A percentile compares a stretch with the other conserved stretches of the same genome.
Evolutionary conservation across 2,329 filamentous ascomycete species (phyloP).

Genomic region (Sporothrix protearum): DNA sequence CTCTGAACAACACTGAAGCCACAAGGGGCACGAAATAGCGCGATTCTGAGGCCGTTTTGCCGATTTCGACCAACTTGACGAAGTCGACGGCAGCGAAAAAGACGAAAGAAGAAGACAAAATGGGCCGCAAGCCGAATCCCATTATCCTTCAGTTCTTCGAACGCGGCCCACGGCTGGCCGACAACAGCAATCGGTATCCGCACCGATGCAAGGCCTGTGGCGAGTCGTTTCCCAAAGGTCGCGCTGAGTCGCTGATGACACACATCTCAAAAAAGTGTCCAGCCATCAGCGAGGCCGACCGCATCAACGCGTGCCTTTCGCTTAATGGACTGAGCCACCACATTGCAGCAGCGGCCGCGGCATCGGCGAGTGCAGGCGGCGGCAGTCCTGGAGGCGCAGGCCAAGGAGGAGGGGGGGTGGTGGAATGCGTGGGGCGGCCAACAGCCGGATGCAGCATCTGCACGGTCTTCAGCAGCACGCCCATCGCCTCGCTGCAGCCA

Average conservation of each 20-base stretch:
- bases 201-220: constrained; percentile 87
- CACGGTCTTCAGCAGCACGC: constrained; percentile 13
- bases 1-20: neutral
- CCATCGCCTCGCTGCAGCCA: constrained; percentile 10
- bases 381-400: neutral
- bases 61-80: neutral
- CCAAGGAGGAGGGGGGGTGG: neutral
- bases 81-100: too few species aligned
- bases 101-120: constrained; percentile 38
- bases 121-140: constrained; percentile 81
- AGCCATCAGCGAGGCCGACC: constrained; percentile 69
- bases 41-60: neutral
- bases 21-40: neutral
- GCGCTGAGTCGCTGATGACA: constrained; percentile 74
- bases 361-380: constrained; percentile 1
- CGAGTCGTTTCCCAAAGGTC: constrained; percentile 84
- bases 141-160: constrained; percentile 86
- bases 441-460: constrained; percentile 19
- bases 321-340: constrained; percentile 61
- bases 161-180: constrained; percentile 78
- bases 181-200: constrained; percentile 87
- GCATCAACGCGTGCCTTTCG: constrained; percentile 69
- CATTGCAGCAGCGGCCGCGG: constrained; percentile 28
- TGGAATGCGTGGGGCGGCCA: constrained; percentile 3
- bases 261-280: constrained; percentile 87